Percentiles rank a stretch among this genome's conserved stretches.
Evolutionary conservation across 2,329 filamentous ascomycete genomes (phyloP).

Genomic region (Lachnellula cervina): DNA sequence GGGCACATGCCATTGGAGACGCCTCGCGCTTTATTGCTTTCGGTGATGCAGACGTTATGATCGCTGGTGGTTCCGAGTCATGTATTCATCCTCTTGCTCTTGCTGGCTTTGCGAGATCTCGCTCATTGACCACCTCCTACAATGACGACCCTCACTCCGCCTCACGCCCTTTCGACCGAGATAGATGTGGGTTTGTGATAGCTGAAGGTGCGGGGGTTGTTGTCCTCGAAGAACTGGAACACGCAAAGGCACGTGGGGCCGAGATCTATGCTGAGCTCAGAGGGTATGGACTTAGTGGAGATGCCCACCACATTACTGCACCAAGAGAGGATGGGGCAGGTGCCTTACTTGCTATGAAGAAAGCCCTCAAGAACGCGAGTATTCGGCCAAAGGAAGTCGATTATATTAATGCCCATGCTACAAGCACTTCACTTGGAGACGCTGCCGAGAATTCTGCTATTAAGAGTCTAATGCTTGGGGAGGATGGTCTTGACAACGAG

Average conservation of each 20-base stretch:
- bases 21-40: constrained; percentile 88
- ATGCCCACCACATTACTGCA: constrained; percentile 91
- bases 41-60: constrained; percentile 90
- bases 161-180: constrained; percentile 81
- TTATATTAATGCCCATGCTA: constrained; percentile 96
- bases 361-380: constrained; percentile 68
- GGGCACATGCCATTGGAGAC: constrained; percentile 90
- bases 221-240: constrained; percentile 83
- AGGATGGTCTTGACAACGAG: constrained; percentile 58
- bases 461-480: constrained; percentile 67
- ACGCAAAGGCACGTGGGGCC: constrained; percentile 74
- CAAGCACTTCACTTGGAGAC: constrained; percentile 81
- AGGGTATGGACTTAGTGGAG: constrained; percentile 86
- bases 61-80: constrained; percentile 91
- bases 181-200: constrained; percentile 82
- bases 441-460: constrained; percentile 83
- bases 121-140: constrained; percentile 77
- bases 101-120: constrained; percentile 82
- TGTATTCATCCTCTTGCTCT: constrained; percentile 94
- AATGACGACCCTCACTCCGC: constrained; percentile 67
- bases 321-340: constrained; percentile 78
- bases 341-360: constrained; percentile 78
- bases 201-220: constrained; percentile 86
- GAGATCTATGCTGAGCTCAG: constrained; percentile 81
- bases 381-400: constrained; percentile 68